Evolutionary conservation across 169 alveolate species (phyloP).

Genomic region (Besnoitia besnoiti): DNA sequence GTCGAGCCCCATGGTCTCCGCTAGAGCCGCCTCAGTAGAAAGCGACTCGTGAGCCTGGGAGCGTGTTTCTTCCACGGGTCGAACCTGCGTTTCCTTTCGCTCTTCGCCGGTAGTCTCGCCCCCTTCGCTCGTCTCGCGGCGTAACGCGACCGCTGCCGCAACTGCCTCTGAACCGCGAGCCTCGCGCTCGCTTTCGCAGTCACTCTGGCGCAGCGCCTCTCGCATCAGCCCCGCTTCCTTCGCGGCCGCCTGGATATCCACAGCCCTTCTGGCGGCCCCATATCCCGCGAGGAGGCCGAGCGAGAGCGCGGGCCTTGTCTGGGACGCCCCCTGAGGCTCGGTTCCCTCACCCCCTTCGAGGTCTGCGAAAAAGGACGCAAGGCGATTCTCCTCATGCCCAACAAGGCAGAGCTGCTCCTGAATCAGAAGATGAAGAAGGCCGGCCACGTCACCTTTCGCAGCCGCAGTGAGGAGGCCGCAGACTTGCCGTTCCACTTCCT

Average conservation of each 20-base stretch:
- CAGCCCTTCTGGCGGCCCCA: constrained; percentile 20
- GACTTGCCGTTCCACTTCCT: neutral
- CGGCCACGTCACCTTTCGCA: neutral
- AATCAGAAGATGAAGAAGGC: neutral
- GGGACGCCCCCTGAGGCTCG: neutral
- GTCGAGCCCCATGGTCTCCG: too few species aligned
- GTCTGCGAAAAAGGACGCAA: neutral
- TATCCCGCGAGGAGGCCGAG: constrained; percentile 11
- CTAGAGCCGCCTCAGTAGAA: too few species aligned
- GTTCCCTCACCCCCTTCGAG: neutral
- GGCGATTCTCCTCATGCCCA: neutral
- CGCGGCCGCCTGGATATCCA: neutral
- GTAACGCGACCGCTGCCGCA: too few species aligned
- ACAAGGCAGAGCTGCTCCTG: neutral
- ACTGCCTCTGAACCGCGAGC: too few species aligned
- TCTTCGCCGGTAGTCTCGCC: too few species aligned
- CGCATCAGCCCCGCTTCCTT: neutral
- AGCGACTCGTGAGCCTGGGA: too few species aligned
- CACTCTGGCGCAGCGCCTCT: too few species aligned
- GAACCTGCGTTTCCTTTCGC: too few species aligned
- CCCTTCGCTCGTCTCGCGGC: too few species aligned
- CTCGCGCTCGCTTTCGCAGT: too few species aligned
- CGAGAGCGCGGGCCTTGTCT: too few species aligned
- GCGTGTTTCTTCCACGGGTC: too few species aligned
- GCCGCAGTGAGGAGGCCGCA: constrained; percentile 5